These are phyloP conservation scores for Carallia brachiata DNA, from an alignment of 345 rosid species.

Conservation along the genomic window DNA sequence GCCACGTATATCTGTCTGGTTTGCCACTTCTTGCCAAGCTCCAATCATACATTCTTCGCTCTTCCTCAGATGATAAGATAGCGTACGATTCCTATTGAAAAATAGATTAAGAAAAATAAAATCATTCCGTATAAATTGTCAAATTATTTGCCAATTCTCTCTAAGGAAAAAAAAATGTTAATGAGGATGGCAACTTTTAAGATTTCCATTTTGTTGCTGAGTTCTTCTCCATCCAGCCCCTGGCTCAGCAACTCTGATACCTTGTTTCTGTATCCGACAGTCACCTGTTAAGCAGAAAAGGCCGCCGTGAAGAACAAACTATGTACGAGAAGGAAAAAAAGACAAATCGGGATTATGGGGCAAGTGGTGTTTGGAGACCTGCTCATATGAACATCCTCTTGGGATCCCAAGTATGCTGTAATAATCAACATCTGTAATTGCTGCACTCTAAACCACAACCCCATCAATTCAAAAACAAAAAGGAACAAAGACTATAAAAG, in stretches of 20 bases:
- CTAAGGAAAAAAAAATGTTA: background rate
- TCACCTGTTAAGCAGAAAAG: constrained; percentile 29
- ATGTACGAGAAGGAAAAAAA: too few relatives aligned
- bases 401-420: constrained; percentile 64
- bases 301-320: background rate
- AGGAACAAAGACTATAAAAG: background rate
- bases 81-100: constrained; percentile 56
- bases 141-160: background rate
- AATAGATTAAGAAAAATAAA: background rate
- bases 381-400: constrained; percentile 59
- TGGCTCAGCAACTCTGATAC: constrained; percentile 48
- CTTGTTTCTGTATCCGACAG: constrained; percentile 45
- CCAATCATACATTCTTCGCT: constrained; percentile 92
- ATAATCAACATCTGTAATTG: constrained; percentile 83
- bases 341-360: too few relatives aligned
- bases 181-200: constrained; percentile 44
- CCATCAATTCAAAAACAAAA: constrained; percentile 20
- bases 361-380: constrained; percentile 29
- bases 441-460: constrained; percentile 60
- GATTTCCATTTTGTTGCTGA: constrained; percentile 43
- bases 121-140: background rate
- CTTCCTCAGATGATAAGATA: constrained; percentile 60
- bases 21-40: constrained; percentile 66
- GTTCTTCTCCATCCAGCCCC: constrained; percentile 56
- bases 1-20: constrained; percentile 70